Conservation (phyloP, 1,284 basidiomycete species). For the Ganoderma lucidum region DNA sequence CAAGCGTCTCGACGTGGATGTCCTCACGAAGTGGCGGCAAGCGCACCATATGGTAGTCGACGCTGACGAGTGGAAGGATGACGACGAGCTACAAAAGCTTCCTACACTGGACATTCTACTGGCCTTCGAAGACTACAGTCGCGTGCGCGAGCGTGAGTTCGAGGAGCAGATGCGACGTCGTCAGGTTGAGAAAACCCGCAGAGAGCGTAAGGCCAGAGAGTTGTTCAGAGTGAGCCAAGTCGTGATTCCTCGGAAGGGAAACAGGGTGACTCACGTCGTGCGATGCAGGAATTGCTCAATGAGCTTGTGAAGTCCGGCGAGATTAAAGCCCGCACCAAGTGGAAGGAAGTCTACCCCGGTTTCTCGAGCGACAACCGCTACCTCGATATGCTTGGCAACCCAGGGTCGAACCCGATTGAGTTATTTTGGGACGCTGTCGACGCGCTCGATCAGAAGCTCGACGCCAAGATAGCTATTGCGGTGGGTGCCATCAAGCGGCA, state of each 20-base stretch:
- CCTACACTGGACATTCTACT: constrained; percentile 90
- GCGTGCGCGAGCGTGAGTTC: constrained; percentile 87
- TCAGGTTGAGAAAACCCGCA: constrained; percentile 84
- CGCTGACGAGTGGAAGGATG: constrained; percentile 80
- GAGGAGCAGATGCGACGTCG: constrained; percentile 82
- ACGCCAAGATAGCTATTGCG: constrained; percentile 72
- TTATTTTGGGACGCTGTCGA: constrained; percentile 97
- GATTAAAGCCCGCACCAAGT: constrained; percentile 86
- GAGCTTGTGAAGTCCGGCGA: constrained; percentile 72
- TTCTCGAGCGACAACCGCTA: constrained; percentile 88
- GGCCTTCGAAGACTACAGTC: constrained; percentile 92
- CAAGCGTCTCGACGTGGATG: constrained; percentile 85
- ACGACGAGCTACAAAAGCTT: constrained; percentile 79
- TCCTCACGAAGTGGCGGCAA: constrained; percentile 87
- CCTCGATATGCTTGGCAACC: constrained; percentile 85
- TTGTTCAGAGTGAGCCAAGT: constrained; percentile 73
- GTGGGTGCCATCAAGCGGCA: constrained; percentile 65
- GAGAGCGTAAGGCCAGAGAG: constrained; percentile 88
- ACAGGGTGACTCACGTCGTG: neutral
- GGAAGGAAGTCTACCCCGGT: constrained; percentile 87
- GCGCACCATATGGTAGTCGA: constrained; percentile 80
- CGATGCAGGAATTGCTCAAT: constrained; percentile 67
- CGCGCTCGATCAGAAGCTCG: constrained; percentile 84
- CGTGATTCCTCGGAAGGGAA: neutral
- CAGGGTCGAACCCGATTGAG: constrained; percentile 94